Base-by-base conservation (phyloP, 768 basidiomycete species). In the Macrolepiota albuminosa region DNA sequence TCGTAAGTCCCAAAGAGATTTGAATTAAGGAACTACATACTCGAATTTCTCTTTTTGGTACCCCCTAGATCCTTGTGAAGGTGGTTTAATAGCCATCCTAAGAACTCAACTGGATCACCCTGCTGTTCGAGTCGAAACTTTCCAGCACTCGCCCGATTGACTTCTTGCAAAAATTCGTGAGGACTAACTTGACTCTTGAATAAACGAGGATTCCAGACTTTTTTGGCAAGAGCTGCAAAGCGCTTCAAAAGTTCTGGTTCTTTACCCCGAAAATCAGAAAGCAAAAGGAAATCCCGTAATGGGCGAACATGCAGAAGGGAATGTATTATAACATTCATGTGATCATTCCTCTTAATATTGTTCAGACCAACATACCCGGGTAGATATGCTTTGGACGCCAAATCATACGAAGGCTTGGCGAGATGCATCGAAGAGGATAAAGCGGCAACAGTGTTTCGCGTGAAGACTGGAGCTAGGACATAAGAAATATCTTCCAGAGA, bases 141-240 rank as follows among this genome's bases (percentile, higher is more conserved):
- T 16, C 93, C 95, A 49, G 77, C 82, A 68, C 93, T 95, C 52
- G 89, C 88, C 63, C 93, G 82, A 65, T 89, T 88, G 57, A 98
- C 95, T 75, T 98, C 97, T 73, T 99, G 97, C 58, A 99, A 75
- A 71, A 98, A 95, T 71, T 99, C 97, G 71, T 99, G 97, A n/a
- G 97, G 97, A 65, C 89, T 92, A 66, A 98, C 95, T 81, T 99
- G 97, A 61, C 91, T 89, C 73, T 99, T 99, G 84, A 99, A 99
- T 58, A 96, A 75, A 54, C 88, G 80, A 9, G 95, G 93, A 73
- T 97, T 98, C 97, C 97, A 99, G 42, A 98, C 69, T 74, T 98
- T 95, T 73, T 93, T 93, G 2, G 93, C 88, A 21, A 99, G 81
- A 13, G 84, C 80, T 18, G 92, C 87, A 67, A 98, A 93, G 26